Evolutionary conservation across 495 filamentous ascomycete genomes (phyloP), one percentile per base, ranked within the genome.

Genomic region (Saxophila tyrrhenica): DNA sequence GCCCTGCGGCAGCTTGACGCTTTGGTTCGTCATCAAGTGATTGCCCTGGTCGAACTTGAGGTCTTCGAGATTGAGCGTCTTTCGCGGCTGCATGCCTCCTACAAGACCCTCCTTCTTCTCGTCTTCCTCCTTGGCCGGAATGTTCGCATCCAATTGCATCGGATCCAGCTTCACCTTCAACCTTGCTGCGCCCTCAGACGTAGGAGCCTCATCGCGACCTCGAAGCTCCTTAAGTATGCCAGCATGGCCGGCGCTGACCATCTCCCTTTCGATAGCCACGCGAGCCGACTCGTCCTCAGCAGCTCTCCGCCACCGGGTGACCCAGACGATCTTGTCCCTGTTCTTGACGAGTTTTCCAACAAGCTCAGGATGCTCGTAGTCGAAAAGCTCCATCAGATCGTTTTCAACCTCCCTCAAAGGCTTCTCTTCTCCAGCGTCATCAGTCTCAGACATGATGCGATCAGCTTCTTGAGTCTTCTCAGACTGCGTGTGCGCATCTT

Each of bases 11-110:
- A 97, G 77, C 58, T 85, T 87, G 46, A 97, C 90, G 67, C 85
- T 95, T 1, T 89, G 83, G 61, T 99, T 97, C 10, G 94, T 95
- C 90, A 97, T 97, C 17, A 97, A 75, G 72, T 99, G 92, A 61
- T 95, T 97, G 16, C 92, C 92, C 67, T 97, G 92, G 62, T 96
- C 91, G 67, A 99, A 99, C 25, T 95, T 77, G 19, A 99, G 80
- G 59, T 95, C 95, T 60, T 99, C 90, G 43, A 99, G 72, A 63
- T 96, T 96, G 71, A 96, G 89, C 16, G 86, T 70, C 63, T 85
- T 84, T 53, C 83, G 79, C 0, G 92, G 92, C 63, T 95, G 88
- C 48, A 97, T 72, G n/a, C 88, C 89, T 47, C 91, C 85, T 20
- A 84, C 76, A 21, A 95, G 70, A 41, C 79, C 81, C 17, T 88